Evolutionary conservation across 805 yeast species (phyloP), one percentile per base, ranked within the genome.

Genomic region (Saccharomycopsis malanga): DNA sequence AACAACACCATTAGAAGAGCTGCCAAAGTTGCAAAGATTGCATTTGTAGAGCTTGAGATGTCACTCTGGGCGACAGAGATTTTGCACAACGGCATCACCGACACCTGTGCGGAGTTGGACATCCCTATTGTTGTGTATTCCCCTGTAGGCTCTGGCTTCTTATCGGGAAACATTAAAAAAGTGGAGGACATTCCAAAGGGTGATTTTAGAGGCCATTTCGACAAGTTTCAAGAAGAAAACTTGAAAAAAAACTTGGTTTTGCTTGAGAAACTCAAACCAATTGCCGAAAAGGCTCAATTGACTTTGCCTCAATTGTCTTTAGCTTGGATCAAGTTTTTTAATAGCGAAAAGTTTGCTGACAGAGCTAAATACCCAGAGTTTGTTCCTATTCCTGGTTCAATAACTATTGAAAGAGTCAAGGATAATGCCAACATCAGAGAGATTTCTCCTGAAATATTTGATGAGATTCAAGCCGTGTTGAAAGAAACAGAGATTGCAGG

Each of bases 301-400:
- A 70, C 82, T 3, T 59, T 80, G 5, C 77, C 89, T 7, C 95
- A 87, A 62, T 55, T 84, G 34, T 80, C 88, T 3, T 62, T 88
- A 20, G 80, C 87, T 2, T 86, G 86, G 79, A 64, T 79, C 47
- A 65, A 72, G 46, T 70, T 74, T 44, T 63, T 64, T 48, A 67
- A 68, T 49, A 56, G 48, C 6, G 53, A 54, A 27, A 52, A 55
- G 2, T 42, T 57, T 4, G n/a, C 36, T 14, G 41, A 51, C 34
- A 58, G 58, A 3, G 25, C 53, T 7, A 66, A 67, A 44, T 71
- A 67, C 45, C 75, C 88, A 22, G 69, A 65, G 49, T 70, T 86
- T 38, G 58, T 88, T 39, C 94, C 96, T 29, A 83, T 88, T 60
- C 96, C 96, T 18, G 81, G 89, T 45, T 81, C 86, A 2, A 73